These are phyloP conservation scores for Bipolaris sorokiniana DNA, from an alignment of 2,329 filamentous ascomycete species.

Conservation along the genomic window DNA sequence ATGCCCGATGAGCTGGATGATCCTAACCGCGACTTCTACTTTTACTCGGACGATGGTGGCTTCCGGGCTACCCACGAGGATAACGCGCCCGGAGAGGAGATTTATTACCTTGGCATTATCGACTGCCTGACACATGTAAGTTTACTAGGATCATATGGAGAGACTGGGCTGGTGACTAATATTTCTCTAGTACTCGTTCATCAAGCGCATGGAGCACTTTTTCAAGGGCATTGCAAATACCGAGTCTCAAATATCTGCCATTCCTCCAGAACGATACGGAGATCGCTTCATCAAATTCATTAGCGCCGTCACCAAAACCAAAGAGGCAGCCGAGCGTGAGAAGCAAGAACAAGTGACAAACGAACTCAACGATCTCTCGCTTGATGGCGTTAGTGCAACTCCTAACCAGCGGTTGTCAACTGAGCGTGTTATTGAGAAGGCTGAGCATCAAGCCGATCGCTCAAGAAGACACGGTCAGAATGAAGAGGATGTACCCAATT, in stretches of 20 bases:
- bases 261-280: slow-evolving; percentile 88
- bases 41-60: slow-evolving; percentile 93
- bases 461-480: slow-evolving; percentile 56
- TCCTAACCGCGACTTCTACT: slow-evolving; percentile 74
- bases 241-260: slow-evolving; percentile 86
- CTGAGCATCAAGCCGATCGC: slow-evolving; percentile 68
- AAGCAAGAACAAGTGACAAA: slow-evolving; percentile 46
- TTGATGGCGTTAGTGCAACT: slow-evolving; percentile 49
- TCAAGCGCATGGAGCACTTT: slow-evolving; percentile 96
- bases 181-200: slow-evolving; percentile 76
- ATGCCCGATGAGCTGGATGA: slow-evolving; percentile 87
- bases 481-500: slow-evolving; percentile 66
- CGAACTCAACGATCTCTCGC: slow-evolving; percentile 45
- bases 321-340: slow-evolving; percentile 75
- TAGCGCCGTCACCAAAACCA: slow-evolving; percentile 85
- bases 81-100: slow-evolving; percentile 81
- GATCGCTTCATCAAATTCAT: slow-evolving; percentile 95
- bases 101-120: slow-evolving; percentile 98
- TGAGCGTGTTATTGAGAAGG: slow-evolving; percentile 62
- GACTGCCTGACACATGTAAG: slow-evolving; percentile 96
- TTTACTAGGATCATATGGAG: neutral
- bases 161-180: slow-evolving; percentile 27
- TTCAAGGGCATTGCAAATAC: slow-evolving; percentile 91
- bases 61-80: slow-evolving; percentile 93
- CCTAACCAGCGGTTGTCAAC: slow-evolving; percentile 47